A percentile compares a stretch with the other conserved stretches of the same genome.
These are phyloP conservation scores for Globisporangium iwayamae DNA, from an alignment of 352 stramenopile species.

Conservation along the genomic window DNA sequence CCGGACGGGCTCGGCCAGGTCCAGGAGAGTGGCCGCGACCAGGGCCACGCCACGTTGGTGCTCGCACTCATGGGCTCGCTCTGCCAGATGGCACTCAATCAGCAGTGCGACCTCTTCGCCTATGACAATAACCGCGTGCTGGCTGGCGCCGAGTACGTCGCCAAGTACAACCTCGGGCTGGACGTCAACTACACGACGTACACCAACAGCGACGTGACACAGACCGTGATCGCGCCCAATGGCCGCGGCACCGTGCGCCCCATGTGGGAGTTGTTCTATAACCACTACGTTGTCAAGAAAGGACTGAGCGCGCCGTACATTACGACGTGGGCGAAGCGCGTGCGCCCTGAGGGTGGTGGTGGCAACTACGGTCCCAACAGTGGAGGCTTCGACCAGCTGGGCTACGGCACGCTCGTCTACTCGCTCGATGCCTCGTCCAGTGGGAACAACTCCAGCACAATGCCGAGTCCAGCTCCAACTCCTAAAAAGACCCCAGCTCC, in stretches of 20 bases:
- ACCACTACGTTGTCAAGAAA: conserved; percentile 20
- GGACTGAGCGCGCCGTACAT: conserved; percentile 13
- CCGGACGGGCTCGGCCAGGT: conserved; percentile 17
- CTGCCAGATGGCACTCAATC: conserved; percentile 20
- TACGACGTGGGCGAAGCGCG: conserved; percentile 10
- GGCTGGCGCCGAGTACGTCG: conserved; percentile 18
- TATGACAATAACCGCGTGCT: conserved; percentile 22
- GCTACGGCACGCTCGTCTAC: conserved; percentile 21
- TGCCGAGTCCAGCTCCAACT: background rate
- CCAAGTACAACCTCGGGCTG: conserved; percentile 20
- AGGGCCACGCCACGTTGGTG: conserved; percentile 18
- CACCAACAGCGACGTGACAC: conserved; percentile 21
- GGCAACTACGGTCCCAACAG: conserved; percentile 24
- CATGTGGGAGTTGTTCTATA: conserved; percentile 20
- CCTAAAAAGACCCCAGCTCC: background rate
- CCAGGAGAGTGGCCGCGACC: conserved; percentile 22
- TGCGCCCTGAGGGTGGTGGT: conserved; percentile 16
- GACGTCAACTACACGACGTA: conserved; percentile 21
- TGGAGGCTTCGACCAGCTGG: conserved; percentile 20
- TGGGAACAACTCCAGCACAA: background rate
- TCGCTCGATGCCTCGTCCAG: background rate
- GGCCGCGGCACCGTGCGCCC: conserved; percentile 11
- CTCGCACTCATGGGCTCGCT: conserved; percentile 17
- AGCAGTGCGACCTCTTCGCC: conserved; percentile 21
- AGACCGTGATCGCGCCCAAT: conserved; percentile 10